Conservation (phyloP, 768 basidiomycete species). For the Leccinum truebloodii region DNA sequence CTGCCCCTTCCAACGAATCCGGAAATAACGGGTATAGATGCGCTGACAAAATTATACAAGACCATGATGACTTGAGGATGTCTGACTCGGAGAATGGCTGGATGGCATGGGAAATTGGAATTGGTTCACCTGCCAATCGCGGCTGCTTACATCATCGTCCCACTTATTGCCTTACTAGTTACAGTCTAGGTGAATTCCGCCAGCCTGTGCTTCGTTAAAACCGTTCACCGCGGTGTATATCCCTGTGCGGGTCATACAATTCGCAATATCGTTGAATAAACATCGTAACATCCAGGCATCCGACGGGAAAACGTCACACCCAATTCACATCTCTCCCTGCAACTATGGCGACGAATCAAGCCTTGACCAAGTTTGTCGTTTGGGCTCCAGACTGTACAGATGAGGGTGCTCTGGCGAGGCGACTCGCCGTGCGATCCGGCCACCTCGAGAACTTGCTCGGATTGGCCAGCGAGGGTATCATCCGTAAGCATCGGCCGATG, state of each 20-base stretch:
- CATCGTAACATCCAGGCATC: background rate
- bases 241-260: background rate
- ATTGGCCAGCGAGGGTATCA: slow-evolving; percentile 39
- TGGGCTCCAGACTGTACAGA: slow-evolving; percentile 69
- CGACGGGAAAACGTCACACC: background rate
- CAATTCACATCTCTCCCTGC: background rate
- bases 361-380: slow-evolving; percentile 45
- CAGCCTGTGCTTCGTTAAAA: background rate
- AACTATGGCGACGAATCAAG: slow-evolving; percentile 21
- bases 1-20: background rate
- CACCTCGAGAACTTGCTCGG: slow-evolving; percentile 50
- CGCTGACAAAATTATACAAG: background rate
- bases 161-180: too few species aligned
- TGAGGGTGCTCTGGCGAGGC: slow-evolving; percentile 50
- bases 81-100: too few species aligned
- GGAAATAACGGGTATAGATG: background rate
- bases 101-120: background rate
- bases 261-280: background rate
- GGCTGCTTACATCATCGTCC: background rate
- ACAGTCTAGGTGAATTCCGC: background rate
- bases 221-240: background rate
- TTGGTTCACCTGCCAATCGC: slow-evolving; percentile 12
- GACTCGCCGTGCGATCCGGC: slow-evolving; percentile 50
- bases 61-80: background rate
- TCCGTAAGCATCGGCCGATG: slow-evolving; percentile 44